A percentile compares a stretch with the other conserved stretches of the same genome.
Conservation (phyloP, 163 green algal species). For the Scenedesmus sp. region DNA sequence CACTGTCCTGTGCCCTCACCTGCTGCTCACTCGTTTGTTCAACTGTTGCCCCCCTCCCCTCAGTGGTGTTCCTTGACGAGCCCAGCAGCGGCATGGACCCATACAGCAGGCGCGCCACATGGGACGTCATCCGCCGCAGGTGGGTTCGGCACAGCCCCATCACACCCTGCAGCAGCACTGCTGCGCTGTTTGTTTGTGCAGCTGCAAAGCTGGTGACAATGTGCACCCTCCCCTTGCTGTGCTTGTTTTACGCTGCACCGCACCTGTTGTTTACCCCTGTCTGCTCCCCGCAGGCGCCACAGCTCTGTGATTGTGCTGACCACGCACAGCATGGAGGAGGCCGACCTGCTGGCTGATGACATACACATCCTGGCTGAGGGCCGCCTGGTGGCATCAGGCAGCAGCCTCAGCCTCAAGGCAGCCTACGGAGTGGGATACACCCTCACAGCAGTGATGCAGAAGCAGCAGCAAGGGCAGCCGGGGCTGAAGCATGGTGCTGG, state of each 20-base stretch:
- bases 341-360: slow-evolving; percentile 63
- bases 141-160: not conserved
- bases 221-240: too few relatives aligned
- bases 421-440: slow-evolving; percentile 82
- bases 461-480: slow-evolving; percentile 16
- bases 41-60: not conserved
- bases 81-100: slow-evolving; percentile 88
- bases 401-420: slow-evolving; percentile 72
- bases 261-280: not conserved
- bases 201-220: too few relatives aligned
- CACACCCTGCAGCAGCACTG: not conserved
- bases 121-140: slow-evolving; percentile 83
- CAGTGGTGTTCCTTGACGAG: slow-evolving; percentile 87
- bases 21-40: too few relatives aligned
- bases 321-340: slow-evolving; percentile 91
- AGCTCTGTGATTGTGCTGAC: slow-evolving; percentile 82
- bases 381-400: slow-evolving; percentile 67
- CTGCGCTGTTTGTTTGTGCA: not conserved
- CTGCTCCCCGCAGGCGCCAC: slow-evolving; percentile 27
- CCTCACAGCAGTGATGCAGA: slow-evolving; percentile 65
- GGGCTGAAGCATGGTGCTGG: not conserved
- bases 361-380: slow-evolving; percentile 64
- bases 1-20: too few relatives aligned
- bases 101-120: slow-evolving; percentile 81
- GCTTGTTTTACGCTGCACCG: not conserved